Percentiles rank a stretch among this genome's conserved stretches.
These are phyloP conservation scores for Pyrenopolyporus hunteri DNA, from an alignment of 495 filamentous ascomycete species.

Conservation along the genomic window DNA sequence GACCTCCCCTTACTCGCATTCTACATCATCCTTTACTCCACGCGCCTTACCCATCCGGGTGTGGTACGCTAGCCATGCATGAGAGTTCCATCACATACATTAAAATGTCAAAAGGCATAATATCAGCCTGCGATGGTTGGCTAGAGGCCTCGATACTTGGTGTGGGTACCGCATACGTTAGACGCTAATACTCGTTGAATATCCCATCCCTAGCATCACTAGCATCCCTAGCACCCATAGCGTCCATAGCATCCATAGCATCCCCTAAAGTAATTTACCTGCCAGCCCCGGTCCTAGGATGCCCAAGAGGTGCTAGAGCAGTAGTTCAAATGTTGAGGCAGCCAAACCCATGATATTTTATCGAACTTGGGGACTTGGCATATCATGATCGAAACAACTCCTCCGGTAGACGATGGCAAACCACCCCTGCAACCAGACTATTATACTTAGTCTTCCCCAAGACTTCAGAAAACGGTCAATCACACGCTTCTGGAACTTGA, in stretches of 20 bases:
- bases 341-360: slow-evolving; percentile 7
- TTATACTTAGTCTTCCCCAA: slow-evolving; percentile 22
- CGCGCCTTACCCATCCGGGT: slow-evolving; percentile 20
- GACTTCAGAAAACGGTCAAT: not conserved
- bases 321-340: too few species aligned
- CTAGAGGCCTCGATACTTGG: slow-evolving; percentile 10
- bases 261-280: not conserved
- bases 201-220: not conserved
- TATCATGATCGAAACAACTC: slow-evolving; percentile 20
- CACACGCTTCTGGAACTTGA: not conserved
- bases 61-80: slow-evolving; percentile 27
- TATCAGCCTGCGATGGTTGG: slow-evolving; percentile 20
- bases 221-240: not conserved
- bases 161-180: slow-evolving; percentile 11
- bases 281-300: not conserved
- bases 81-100: slow-evolving; percentile 26
- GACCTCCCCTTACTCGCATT: too few species aligned
- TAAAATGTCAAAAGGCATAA: slow-evolving; percentile 4
- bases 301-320: too few species aligned
- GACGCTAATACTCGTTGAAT: slow-evolving; percentile 11
- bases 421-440: slow-evolving; percentile 21
- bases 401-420: slow-evolving; percentile 17
- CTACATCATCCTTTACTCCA: slow-evolving; percentile 31
- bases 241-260: not conserved
- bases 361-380: slow-evolving; percentile 23